Conservation (phyloP, 2,329 filamentous ascomycete genomes). For the Colletotrichum phormii region DNA sequence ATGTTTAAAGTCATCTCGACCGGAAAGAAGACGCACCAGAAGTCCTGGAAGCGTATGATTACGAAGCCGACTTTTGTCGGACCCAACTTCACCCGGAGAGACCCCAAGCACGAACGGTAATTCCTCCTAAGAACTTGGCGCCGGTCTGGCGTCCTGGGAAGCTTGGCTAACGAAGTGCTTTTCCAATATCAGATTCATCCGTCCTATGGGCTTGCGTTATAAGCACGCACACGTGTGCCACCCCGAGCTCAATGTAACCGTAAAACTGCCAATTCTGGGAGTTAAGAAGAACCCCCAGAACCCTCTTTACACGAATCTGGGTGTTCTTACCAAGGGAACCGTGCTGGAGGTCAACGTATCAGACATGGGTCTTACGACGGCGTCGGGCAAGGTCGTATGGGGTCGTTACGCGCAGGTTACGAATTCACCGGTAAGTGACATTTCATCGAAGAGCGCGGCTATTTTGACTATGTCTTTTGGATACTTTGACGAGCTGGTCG, state of each 20-base stretch:
- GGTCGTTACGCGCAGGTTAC: conserved; percentile 83
- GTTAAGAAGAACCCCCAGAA: conserved; percentile 79
- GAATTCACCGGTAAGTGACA: conserved; percentile 13
- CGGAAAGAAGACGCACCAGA: conserved; percentile 93
- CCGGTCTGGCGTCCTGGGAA: background rate
- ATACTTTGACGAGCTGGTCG: no score
- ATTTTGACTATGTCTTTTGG: no score
- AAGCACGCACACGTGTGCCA: conserved; percentile 71
- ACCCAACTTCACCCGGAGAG: conserved; percentile 86
- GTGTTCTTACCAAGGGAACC: conserved; percentile 61
- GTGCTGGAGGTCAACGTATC: conserved; percentile 88
- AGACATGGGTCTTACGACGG: conserved; percentile 90
- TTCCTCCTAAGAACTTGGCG: no score
- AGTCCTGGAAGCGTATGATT: conserved; percentile 81
- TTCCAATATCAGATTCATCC: conserved; percentile 53
- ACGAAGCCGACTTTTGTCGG: conserved; percentile 92
- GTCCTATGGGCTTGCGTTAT: conserved; percentile 61
- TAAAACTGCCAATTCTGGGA: conserved; percentile 81
- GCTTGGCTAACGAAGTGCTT: background rate
- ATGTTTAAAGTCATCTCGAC: conserved; percentile 98
- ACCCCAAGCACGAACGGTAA: conserved; percentile 76
- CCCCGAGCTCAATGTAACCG: conserved; percentile 85
- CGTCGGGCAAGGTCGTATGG: conserved; percentile 94
- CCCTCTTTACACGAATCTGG: conserved; percentile 91
- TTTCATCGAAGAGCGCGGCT: no score